Evolutionary conservation across 495 filamentous ascomycete species (phyloP), one percentile per base, ranked within the genome.

Genomic region (Astrothelium macrocarpum): DNA sequence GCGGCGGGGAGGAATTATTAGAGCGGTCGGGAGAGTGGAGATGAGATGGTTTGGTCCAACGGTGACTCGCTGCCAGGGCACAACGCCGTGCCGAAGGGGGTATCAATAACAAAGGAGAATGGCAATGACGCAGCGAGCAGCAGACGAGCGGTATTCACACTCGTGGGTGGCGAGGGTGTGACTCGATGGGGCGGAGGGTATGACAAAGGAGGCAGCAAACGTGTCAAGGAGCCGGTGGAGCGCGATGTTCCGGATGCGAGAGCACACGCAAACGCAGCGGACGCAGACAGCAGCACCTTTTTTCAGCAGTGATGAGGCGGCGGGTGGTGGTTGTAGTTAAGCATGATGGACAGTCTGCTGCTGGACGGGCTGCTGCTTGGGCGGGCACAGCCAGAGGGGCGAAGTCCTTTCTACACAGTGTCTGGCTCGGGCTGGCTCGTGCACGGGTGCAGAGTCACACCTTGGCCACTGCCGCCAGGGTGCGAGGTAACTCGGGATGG

Each of bases 371-470:
- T 18, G 45, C 45, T 39, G 45, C 5, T 18, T 18, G 20, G 45
- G 45, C 49, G 49, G 49, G 49, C 49, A 56, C 49, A 56, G 49
- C 49, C 49, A 56, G 49, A 56, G 49, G 49, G 49, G 49, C 49
- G 49, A 56, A 56, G 49, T 56, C 49, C 45, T 56, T 26, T 56
- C 49, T 56, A 56, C 49, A n/a, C 12, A 12, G 11, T 4, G 3
- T 49, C n/a, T 25, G 5, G 5, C 12, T 20, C 25, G 11, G 10
- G 49, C 49, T 56, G 49, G 49, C 49, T 20, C 49, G 49, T 56
- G 49, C 49, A 25, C 49, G 12, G 49, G 20, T 56, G 49, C 49
- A 56, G 49, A 56, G 49, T 56, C 49, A 56, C 49, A 56, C 49
- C 49, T 56, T 56, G 49, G 49, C 49, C 49, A 56, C 49, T 25